phyloP scores from a whole-genome alignment of 176 grass and related monocot genomes.

The Microstegium vimineum region DNA sequence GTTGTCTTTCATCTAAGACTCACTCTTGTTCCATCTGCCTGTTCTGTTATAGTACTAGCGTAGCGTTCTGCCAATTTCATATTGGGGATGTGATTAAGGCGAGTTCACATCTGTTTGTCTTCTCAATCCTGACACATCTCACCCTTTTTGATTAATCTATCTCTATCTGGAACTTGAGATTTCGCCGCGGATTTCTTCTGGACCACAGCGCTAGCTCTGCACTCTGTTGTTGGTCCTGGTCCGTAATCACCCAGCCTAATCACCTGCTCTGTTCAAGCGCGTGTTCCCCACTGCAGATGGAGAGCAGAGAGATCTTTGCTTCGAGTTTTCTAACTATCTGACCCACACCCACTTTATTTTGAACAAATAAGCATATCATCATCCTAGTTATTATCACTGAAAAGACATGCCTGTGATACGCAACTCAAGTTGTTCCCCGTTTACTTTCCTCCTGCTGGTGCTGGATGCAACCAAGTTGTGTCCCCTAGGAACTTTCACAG shows the following conservation, averaged over 20 bases:
- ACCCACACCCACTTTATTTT: neutral
- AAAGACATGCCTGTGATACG: neutral
- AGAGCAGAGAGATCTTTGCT: neutral
- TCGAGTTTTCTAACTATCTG: neutral
- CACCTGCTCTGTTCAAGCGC: neutral
- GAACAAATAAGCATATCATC: neutral
- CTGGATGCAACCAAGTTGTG: neutral
- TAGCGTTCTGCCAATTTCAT: neutral
- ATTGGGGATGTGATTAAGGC: neutral
- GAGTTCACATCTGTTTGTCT: constrained; percentile 42
- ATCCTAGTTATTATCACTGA: neutral
- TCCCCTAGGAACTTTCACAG: too few relatives aligned
- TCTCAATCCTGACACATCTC: constrained; percentile 37
- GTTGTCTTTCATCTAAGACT: neutral
- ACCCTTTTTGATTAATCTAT: constrained; percentile 18
- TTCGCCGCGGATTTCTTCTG: constrained; percentile 41
- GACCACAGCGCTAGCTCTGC: constrained; percentile 27
- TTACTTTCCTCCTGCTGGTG: too few relatives aligned
- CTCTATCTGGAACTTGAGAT: constrained; percentile 23
- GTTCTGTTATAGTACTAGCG: neutral
- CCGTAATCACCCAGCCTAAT: neutral
- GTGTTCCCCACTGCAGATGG: neutral
- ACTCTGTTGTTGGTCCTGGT: neutral
- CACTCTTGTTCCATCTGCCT: neutral
- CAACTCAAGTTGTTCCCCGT: neutral